Evolutionary conservation across 331 rosid species (phyloP), one percentile per base, ranked within the genome.

Genomic region (Malus hybrid): DNA sequence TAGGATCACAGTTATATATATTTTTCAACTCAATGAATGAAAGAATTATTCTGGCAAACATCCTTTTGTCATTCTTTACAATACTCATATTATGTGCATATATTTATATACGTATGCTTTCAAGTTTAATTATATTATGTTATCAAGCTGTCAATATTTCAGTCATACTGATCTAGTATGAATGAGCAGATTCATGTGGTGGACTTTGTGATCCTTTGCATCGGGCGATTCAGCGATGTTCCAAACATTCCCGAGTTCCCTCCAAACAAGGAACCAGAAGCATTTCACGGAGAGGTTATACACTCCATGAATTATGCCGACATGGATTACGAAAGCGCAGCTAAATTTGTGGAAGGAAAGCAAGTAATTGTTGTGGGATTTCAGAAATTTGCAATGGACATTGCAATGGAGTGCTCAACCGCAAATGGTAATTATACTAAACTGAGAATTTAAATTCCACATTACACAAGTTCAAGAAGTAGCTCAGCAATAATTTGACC

Each of bases 241-340:
- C 97, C 97, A 11, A 80, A 91, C 79, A 87, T 91, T 28, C 97
- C 91, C 4, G 80, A 89, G 18, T 91, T 89, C 75, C 89, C 91
- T 65, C 77, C 81, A 12, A 75, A 83, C 29, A 62, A 54, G 15
- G 97, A 93, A 0, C 95, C 93, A 16, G 81, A 87, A 59, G 78
- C 65, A 3, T 88, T 89, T 18, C 50, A 56, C 6, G 90, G 97
- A 19, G 36, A 77, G 59, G 94, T 89, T 11, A 80, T 86, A 19
- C 97, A 87, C 81, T 87, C 89, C 13, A 80, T 75, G 80, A 81
- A 87, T 1, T 87, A 82, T 33, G 67, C 91, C 3, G 78, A 85
- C 54, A 84, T 89, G 94, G 92, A 89, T 65, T 4, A 33, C 60
- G 67, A 77, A 57, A 46, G 11, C 5, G 88, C 91, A 0, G 73